These are phyloP conservation scores for Fagopyrum tataricum DNA, from an alignment of 148 eudicot genomes.

Conservation along the genomic window DNA sequence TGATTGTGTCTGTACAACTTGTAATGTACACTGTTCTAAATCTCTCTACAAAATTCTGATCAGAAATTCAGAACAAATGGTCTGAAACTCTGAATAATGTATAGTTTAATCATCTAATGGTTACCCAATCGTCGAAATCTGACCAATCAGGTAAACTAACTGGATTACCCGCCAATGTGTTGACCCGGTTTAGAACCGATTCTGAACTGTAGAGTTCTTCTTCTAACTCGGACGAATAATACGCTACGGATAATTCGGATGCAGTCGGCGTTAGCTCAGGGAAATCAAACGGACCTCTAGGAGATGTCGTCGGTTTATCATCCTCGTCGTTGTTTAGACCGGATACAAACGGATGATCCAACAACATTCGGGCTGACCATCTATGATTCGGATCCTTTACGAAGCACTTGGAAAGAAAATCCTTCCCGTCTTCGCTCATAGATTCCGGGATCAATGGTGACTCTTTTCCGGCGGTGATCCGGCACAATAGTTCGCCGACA, in stretches of 20 bases:
- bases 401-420: constrained; percentile 62
- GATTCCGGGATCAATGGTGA: constrained; percentile 51
- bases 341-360: constrained; percentile 60
- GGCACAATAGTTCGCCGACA: constrained; percentile 39
- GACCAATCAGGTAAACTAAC: constrained; percentile 13
- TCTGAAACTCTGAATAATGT: neutral
- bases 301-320: constrained; percentile 32
- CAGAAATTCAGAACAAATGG: neutral
- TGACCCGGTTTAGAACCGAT: constrained; percentile 10
- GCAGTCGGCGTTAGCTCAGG: constrained; percentile 32
- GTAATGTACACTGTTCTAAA: neutral
- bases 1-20: neutral
- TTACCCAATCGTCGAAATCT: constrained; percentile 2
- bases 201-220: constrained; percentile 16
- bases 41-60: neutral
- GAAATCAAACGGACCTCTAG: constrained; percentile 66
- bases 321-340: constrained; percentile 3
- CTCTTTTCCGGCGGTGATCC: constrained; percentile 53
- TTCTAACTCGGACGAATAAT: constrained; percentile 11
- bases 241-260: neutral
- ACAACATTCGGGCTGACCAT: constrained; percentile 77
- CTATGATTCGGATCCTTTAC: constrained; percentile 46
- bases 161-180: neutral
- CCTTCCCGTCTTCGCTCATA: constrained; percentile 49
- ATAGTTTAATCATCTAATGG: neutral